phyloP scores from a whole-genome alignment of 108 stramenopile genomes.

The Cyclotella baltica region DNA sequence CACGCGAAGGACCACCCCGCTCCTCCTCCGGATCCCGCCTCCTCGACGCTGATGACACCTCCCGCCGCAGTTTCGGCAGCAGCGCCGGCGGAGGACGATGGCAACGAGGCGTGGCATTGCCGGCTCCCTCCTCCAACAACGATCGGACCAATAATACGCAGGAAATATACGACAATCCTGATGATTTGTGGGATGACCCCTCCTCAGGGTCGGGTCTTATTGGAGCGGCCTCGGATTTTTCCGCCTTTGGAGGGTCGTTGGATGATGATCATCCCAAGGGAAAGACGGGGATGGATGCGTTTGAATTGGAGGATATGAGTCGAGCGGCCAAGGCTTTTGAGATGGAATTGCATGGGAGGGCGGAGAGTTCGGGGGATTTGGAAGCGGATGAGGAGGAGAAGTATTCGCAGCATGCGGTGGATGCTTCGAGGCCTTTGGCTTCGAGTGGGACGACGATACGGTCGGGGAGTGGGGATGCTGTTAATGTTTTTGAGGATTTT shows the following conservation, averaged over 20 bases:
- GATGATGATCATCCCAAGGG: slow-evolving; percentile 57
- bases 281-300: slow-evolving; percentile 42
- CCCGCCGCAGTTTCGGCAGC: background rate
- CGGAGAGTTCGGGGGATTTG: background rate
- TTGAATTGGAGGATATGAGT: slow-evolving; percentile 85
- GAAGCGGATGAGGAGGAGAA: slow-evolving; percentile 22
- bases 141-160: slow-evolving; percentile 18
- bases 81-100: slow-evolving; percentile 58
- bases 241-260: slow-evolving; percentile 80
- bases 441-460: slow-evolving; percentile 78
- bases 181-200: slow-evolving; percentile 92
- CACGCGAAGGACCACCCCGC: slow-evolving; percentile 32
- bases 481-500: slow-evolving; percentile 92
- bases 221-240: slow-evolving; percentile 83
- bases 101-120: slow-evolving; percentile 82
- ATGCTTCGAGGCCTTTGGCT: slow-evolving; percentile 81
- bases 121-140: slow-evolving; percentile 46
- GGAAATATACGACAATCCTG: slow-evolving; percentile 58
- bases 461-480: slow-evolving; percentile 81
- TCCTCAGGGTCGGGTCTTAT: slow-evolving; percentile 41
- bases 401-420: slow-evolving; percentile 50
- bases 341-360: slow-evolving; percentile 70
- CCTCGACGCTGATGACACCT: background rate
- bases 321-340: slow-evolving; percentile 76
- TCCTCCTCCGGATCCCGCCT: too few species aligned